phyloP scores from a whole-genome alignment of 805 yeast genomes.

The Candida maris region DNA sequence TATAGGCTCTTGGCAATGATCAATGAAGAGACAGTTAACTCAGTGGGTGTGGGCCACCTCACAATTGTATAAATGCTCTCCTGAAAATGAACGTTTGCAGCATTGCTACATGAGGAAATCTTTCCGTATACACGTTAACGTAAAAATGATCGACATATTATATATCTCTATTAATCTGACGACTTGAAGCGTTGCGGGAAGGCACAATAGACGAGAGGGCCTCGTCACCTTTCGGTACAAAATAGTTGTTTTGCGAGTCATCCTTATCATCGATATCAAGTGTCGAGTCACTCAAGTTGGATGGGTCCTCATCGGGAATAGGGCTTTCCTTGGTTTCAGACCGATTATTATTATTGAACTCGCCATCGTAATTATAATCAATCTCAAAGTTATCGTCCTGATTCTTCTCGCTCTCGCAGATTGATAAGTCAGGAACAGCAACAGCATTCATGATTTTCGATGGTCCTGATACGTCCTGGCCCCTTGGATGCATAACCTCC shows the following conservation, averaged over 20 bases:
- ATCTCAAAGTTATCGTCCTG: slow-evolving; percentile 28
- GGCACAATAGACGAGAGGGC: slow-evolving; percentile 16
- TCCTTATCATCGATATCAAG: slow-evolving; percentile 47
- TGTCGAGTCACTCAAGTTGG: slow-evolving; percentile 35
- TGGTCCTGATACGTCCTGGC: no score
- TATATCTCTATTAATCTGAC: slow-evolving; percentile 3
- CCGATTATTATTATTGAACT: no score
- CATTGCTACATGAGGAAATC: no score
- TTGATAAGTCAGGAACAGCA: slow-evolving; percentile 7
- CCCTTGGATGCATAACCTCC: no score
- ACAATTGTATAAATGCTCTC: no score
- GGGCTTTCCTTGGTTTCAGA: no score
- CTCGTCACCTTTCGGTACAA: slow-evolving; percentile 45
- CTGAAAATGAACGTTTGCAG: no score
- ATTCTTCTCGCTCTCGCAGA: slow-evolving; percentile 5
- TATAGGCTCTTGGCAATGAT: no score
- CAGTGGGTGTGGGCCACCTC: no score
- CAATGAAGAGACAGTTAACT: no score
- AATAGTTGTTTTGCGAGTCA: slow-evolving; percentile 48
- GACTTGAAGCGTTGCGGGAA: slow-evolving; percentile 7
- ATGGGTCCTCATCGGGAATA: slow-evolving; percentile 2
- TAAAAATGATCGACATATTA: no score
- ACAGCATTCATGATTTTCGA: slow-evolving; percentile 17
- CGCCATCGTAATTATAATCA: slow-evolving; percentile 29
- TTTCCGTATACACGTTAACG: no score